Evolutionary conservation across 495 filamentous ascomycete genomes (phyloP).

Genomic region (Hypoxylon fragiforme): DNA sequence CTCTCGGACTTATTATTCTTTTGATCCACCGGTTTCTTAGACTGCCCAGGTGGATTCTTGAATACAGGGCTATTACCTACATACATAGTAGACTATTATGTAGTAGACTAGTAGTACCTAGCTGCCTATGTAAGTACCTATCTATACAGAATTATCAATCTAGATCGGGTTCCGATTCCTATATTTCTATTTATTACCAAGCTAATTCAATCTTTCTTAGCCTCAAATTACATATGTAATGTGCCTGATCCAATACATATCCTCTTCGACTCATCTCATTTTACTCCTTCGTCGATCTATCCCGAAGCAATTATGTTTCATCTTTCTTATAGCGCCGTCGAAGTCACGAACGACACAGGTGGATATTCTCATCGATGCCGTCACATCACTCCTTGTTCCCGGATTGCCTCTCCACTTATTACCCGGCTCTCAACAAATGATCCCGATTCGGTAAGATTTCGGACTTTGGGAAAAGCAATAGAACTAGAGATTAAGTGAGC

Average conservation of each 20-base stretch:
- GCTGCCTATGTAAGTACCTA: too few relatives aligned
- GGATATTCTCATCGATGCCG: slow-evolving; percentile 8
- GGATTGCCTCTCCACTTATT: slow-evolving; percentile 20
- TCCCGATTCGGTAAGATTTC: slow-evolving; percentile 20
- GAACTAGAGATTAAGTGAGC: slow-evolving; percentile 20
- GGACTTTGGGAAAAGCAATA: slow-evolving; percentile 1
- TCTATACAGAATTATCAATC: too few relatives aligned
- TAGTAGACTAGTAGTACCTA: too few relatives aligned
- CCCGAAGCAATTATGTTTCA: too few relatives aligned
- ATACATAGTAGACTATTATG: too few relatives aligned
- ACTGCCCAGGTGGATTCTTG: too few relatives aligned
- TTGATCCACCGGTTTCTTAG: too few relatives aligned
- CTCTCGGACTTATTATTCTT: too few relatives aligned
- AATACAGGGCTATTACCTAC: too few relatives aligned
- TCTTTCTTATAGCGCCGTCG: too few relatives aligned
- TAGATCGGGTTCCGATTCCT: slow-evolving; percentile 6
- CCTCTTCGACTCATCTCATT: not conserved
- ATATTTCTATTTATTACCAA: slow-evolving; percentile 20
- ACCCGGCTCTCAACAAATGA: slow-evolving; percentile 28
- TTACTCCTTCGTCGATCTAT: not conserved
- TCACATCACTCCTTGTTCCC: not conserved
- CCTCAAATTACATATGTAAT: too few relatives aligned
- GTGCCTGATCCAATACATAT: too few relatives aligned
- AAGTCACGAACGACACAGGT: not conserved
- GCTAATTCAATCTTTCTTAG: not conserved